Percentiles rank a stretch among this genome's conserved stretches.
These are phyloP conservation scores for Hanseniaspora guilliermondii DNA, from an alignment of 805 yeast genomes.

Conservation along the genomic window DNA sequence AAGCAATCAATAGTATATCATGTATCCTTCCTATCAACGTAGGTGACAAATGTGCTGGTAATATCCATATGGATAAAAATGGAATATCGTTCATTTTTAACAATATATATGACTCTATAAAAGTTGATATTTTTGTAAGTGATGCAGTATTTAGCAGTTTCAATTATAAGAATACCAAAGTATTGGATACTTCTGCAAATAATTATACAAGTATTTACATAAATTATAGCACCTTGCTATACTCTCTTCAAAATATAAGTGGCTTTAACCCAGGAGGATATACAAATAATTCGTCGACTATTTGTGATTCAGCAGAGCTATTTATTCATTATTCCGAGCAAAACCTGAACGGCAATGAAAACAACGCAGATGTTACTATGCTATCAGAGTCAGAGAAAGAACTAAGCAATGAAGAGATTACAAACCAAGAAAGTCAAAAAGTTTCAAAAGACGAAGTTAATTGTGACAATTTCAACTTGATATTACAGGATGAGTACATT, in stretches of 20 bases:
- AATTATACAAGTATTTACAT: constrained; percentile 6
- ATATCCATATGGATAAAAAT: constrained; percentile 10
- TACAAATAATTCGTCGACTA: neutral
- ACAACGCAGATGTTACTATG: neutral
- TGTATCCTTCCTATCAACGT: neutral
- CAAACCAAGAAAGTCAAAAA: neutral
- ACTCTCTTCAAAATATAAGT: constrained; percentile 5
- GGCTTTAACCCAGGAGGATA: neutral
- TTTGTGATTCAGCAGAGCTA: neutral
- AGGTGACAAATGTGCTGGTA: constrained; percentile 7
- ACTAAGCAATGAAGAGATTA: neutral
- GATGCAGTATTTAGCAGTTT: constrained; percentile 4
- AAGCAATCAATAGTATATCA: constrained; percentile 6
- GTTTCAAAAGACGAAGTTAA: no score
- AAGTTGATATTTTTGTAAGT: constrained; percentile 11
- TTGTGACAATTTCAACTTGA: constrained; percentile 6
- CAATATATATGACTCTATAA: constrained; percentile 8
- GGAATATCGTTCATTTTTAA: constrained; percentile 10
- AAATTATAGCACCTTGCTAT: constrained; percentile 6
- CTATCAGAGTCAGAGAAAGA: neutral
- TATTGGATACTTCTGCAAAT: neutral
- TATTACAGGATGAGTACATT: constrained; percentile 6
- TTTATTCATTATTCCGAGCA: constrained; percentile 10
- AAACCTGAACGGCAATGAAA: neutral
- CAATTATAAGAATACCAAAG: neutral